These are phyloP conservation scores for Physcomitrium patens DNA, from an alignment of 225 moss, liverwort and hornwort genomes.

Conservation along the genomic window DNA sequence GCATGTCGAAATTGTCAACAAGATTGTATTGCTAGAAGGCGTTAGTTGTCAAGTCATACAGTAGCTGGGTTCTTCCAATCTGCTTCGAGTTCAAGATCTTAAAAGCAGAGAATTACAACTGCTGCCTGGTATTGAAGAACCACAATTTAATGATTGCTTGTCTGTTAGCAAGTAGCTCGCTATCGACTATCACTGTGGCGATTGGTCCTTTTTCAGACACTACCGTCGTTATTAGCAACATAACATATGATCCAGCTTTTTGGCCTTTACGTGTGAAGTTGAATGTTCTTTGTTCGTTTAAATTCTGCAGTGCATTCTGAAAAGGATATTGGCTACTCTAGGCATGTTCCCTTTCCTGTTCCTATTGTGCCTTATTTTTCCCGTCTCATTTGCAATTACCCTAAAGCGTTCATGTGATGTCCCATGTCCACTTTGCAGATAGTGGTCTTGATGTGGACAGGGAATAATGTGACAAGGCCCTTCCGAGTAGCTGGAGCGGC, in stretches of 20 bases:
- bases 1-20: no score
- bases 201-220: no score
- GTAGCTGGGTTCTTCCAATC: not conserved
- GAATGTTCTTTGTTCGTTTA: no score
- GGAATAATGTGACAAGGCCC: conserved; percentile 96
- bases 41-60: not conserved
- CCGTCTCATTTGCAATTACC: not conserved
- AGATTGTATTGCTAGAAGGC: no score
- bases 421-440: conserved; percentile 47
- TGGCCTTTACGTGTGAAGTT: no score
- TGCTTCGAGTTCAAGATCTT: not conserved
- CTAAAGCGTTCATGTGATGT: conserved; percentile 29
- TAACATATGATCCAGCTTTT: no score
- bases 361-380: conserved; percentile 17
- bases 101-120: conserved; percentile 1
- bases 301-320: no score
- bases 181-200: no score
- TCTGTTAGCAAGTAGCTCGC: no score
- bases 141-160: no score
- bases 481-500: conserved; percentile 96
- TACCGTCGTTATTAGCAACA: no score
- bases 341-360: not conserved
- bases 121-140: not conserved
- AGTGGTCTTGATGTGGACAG: conserved; percentile 97
- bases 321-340: no score